Evolutionary conservation across 257 asterid species (phyloP).

Genomic region (Solanum piurae): DNA sequence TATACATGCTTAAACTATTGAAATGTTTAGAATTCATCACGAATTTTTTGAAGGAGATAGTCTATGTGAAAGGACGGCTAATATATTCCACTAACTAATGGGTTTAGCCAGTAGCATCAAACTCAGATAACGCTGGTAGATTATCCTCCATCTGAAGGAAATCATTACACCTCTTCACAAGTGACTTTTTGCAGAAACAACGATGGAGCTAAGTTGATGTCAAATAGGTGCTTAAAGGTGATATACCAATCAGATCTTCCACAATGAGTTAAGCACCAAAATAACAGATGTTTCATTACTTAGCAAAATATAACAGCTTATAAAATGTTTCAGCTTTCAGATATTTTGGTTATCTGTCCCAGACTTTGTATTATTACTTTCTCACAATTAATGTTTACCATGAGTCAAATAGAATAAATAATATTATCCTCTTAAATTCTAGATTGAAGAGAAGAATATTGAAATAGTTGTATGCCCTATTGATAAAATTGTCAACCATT

Average conservation of each 20-base stretch:
- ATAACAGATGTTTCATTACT: neutral
- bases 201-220: neutral
- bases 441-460: neutral
- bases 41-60: neutral
- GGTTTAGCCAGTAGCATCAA: neutral
- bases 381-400: neutral
- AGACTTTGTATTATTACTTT: neutral
- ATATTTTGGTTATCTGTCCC: neutral
- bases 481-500: neutral
- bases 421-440: neutral
- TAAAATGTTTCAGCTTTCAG: neutral
- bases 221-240: neutral
- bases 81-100: neutral
- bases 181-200: neutral
- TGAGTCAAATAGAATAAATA: neutral
- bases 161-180: neutral
- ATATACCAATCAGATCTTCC: neutral
- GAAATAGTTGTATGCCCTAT: neutral
- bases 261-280: neutral
- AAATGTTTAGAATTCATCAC: neutral
- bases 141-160: neutral
- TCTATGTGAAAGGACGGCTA: neutral
- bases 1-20: neutral
- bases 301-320: neutral
- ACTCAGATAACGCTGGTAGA: neutral